Base-by-base conservation (phyloP, 1,139 yeast genomes). In the Yamadazyma membranifaciens region DNA sequence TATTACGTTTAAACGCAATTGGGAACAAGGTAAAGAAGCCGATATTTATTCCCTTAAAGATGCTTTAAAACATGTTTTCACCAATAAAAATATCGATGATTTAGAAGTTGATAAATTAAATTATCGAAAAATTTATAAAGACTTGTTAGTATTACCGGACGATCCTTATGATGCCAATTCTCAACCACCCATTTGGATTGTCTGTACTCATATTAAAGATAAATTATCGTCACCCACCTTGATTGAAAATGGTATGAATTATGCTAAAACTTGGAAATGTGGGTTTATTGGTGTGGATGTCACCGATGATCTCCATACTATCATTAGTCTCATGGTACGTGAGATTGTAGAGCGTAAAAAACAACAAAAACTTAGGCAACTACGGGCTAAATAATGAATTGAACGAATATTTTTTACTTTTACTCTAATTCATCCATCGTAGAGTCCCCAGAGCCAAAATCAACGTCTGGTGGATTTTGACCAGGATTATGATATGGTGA, bases 151-250 rank as follows among this genome's bases (percentile, higher is more conserved):
- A 29, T 47, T 57, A 45, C 50, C 67, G 24, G 37, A 63, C 20
- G 79, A 78, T 52, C 81, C 81, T 1, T 47, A 63, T 3, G 56
- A 76, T 15, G 76, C 78, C 2, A 65, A 64, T 36, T 62, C 78
- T 9, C 80, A 81, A 11, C 94, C 92, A 1, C 89, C 91, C 0
- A 74, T 83, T 9, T 65, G 85, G 59, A 66, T 85, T 3, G 70
- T 81, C 2, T 83, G 87, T 49, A 83, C 91, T 0, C 83, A 83
- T 52, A 55, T 66, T 0, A 64, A 72, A 28, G 81, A 76, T 53
- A 73, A 67, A 9, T 60, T 81, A 34, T 78, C 81, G 0, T 78
- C 87, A 22, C 87, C 87, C 0, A 54, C 67, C 10, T 56, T 83
- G 35, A 63, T 84, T 6, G 75, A 75, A 32, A 63, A 70, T 41